These are phyloP conservation scores for Acanthamoeba castellanii DNA, from an alignment of 208 protist species.

Conservation along the genomic window DNA sequence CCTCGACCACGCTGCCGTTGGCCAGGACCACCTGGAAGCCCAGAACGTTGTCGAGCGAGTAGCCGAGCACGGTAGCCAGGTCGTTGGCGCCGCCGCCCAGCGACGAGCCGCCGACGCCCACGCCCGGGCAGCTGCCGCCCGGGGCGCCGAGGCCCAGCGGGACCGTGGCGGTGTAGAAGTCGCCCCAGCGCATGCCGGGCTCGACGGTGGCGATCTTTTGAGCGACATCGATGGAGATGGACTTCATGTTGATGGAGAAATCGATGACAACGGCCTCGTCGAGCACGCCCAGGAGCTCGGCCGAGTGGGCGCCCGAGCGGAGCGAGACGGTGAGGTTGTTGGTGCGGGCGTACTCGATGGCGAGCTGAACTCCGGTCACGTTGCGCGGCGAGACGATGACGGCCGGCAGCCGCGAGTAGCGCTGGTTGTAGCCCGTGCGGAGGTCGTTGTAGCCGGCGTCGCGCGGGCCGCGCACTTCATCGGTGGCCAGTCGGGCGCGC, in stretches of 20 bases:
- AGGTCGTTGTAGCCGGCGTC: constrained; percentile 73
- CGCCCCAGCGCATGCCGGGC: constrained; percentile 78
- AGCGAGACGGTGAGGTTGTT: constrained; percentile 75
- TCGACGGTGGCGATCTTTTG: constrained; percentile 22
- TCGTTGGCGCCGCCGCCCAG: constrained; percentile 78
- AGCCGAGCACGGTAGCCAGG: constrained; percentile 71
- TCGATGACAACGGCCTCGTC: constrained; percentile 76
- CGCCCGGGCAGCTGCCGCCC: constrained; percentile 80
- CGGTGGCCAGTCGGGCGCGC: neutral
- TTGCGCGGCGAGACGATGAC: constrained; percentile 67
- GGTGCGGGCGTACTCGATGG: constrained; percentile 76
- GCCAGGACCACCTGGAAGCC: constrained; percentile 78
- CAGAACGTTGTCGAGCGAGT: constrained; percentile 76
- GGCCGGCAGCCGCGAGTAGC: constrained; percentile 72
- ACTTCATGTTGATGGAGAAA: constrained; percentile 73
- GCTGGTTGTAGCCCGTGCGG: constrained; percentile 75
- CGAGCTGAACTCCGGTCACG: constrained; percentile 62
- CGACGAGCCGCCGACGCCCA: constrained; percentile 74
- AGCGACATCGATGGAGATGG: neutral
- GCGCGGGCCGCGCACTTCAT: neutral
- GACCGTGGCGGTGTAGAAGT: constrained; percentile 68
- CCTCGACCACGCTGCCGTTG: constrained; percentile 70
- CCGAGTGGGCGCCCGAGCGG: constrained; percentile 76
- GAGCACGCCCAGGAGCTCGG: constrained; percentile 46
- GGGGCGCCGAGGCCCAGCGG: constrained; percentile 43